These are phyloP conservation scores for Fusarium metavorans DNA, from an alignment of 2,329 filamentous ascomycete genomes.

Conservation along the genomic window DNA sequence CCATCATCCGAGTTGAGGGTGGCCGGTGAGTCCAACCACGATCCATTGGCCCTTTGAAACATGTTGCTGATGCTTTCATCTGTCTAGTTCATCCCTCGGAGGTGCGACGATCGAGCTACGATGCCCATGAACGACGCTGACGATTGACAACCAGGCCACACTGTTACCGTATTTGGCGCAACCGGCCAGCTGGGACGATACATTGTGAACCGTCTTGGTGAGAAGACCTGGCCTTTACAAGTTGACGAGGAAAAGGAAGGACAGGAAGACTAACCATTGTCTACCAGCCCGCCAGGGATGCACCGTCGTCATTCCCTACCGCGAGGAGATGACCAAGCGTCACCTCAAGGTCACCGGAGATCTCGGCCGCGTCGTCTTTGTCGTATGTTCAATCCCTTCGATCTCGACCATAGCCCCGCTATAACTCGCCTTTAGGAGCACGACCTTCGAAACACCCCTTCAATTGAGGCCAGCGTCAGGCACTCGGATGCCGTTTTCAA, in stretches of 20 bases:
- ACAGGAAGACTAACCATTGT: slow-evolving; percentile 35
- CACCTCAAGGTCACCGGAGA: slow-evolving; percentile 98
- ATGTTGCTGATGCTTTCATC: slow-evolving; percentile 42
- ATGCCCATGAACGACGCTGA: slow-evolving; percentile 41
- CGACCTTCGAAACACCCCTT: slow-evolving; percentile 92
- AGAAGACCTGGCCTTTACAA: slow-evolving; percentile 27
- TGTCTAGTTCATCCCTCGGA: slow-evolving; percentile 83
- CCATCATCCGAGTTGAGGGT: slow-evolving; percentile 88
- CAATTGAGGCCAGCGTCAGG: slow-evolving; percentile 95
- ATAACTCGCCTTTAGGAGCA: slow-evolving; percentile 74
- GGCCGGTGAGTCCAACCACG: slow-evolving; percentile 75
- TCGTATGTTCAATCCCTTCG: slow-evolving; percentile 64
- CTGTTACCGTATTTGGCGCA: slow-evolving; percentile 96
- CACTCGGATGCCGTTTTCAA: slow-evolving; percentile 99
- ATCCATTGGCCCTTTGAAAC: slow-evolving; percentile 40
- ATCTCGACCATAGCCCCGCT: slow-evolving; percentile 3
- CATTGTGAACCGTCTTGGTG: slow-evolving; percentile 93
- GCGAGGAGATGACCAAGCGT: slow-evolving; percentile 97
- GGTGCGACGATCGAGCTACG: slow-evolving; percentile 64
- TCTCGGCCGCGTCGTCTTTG: slow-evolving; percentile 87
- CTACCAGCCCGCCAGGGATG: slow-evolving; percentile 86
- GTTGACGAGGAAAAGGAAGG: neutral
- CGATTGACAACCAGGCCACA: slow-evolving; percentile 75
- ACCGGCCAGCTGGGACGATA: slow-evolving; percentile 96
- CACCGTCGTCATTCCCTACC: slow-evolving; percentile 91